A percentile compares a stretch with the other conserved stretches of the same genome.
These are phyloP conservation scores for Ormosia semicastrata DNA, from an alignment of 306 rosid genomes.

Conservation along the genomic window DNA sequence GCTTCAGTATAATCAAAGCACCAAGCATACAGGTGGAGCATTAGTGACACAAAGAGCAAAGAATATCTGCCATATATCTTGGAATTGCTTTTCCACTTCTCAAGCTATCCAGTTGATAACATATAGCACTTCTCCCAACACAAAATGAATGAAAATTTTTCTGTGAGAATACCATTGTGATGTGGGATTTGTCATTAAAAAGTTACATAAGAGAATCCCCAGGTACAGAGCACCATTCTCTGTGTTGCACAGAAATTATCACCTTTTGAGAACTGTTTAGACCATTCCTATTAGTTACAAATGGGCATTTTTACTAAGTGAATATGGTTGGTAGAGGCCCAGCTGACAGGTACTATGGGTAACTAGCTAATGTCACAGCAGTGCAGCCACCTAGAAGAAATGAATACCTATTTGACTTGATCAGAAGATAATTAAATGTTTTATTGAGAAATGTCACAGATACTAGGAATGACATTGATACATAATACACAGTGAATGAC, in stretches of 20 bases:
- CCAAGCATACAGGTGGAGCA: neutral
- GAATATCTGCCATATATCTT: neutral
- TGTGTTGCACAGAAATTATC: neutral
- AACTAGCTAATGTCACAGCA: neutral
- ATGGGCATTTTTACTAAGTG: neutral
- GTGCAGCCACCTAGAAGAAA: neutral
- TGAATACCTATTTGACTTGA: neutral
- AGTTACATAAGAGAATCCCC: too few relatives aligned
- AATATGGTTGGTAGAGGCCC: neutral
- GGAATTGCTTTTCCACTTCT: conserved; percentile 8
- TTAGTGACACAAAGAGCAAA: neutral
- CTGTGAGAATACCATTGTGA: neutral
- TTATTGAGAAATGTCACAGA: neutral
- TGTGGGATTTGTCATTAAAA: too few relatives aligned
- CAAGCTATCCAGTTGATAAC: neutral
- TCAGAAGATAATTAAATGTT: neutral
- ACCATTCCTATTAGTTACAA: neutral
- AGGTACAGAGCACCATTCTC: too few relatives aligned
- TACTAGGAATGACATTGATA: neutral
- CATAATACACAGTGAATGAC: neutral
- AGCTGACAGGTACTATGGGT: neutral
- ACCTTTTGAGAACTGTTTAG: neutral
- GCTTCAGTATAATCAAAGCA: conserved; percentile 13
- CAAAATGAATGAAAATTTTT: neutral
- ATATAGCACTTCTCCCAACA: neutral